Base-by-base conservation (phyloP, 2,329 filamentous ascomycete species). In the Zymoseptoria pseudotritici region DNA sequence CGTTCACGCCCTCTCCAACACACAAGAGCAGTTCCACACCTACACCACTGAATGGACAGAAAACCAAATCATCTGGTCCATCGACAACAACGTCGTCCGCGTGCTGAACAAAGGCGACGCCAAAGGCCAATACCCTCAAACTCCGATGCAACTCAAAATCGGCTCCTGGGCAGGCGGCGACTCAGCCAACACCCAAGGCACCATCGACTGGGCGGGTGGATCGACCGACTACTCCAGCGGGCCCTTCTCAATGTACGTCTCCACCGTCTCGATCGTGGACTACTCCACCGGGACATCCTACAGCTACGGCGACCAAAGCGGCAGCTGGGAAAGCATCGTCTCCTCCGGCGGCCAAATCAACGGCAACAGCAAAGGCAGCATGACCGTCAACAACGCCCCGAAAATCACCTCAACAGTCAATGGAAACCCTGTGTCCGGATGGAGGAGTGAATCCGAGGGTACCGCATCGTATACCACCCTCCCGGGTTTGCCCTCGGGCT, bases 131-230 rank as follows among this genome's bases (percentile, higher is more conserved):
- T 99, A 95, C 72, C 94, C 94, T 7, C 94, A 99, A 77, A 91
- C 91, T 0, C 94, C 94, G 3, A 96, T 96, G 91, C 88, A 91
- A 76, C 78, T 97, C 77, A 95, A 93, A 76, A 86, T 97, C 68
- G 94, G 94, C 62, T 80, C 88, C 59, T 99, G 94, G 94, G 86
- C 90, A 57, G 94, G 91, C 70, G 94, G 94, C 67, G 94, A 97
- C 74, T 76, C 90, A 0, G 81, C 80, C 26, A 97, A 97, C 74
- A 71, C 86, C 0, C 74, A 81, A 13, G 94, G 94, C 60, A 97
- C 93, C 17, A 90, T 97, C 69, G 80, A 85, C 65, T 99, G 94
- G 94, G 90, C 94, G 59, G 84, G 88, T 58, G 94, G 94, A 13
- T 82, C 84, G 54, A 96, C 91, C 54, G 86, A 97, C 77, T 99